Evolutionary conservation across 768 basidiomycete species (phyloP).

Genomic region (Macrocybe gigantea): DNA sequence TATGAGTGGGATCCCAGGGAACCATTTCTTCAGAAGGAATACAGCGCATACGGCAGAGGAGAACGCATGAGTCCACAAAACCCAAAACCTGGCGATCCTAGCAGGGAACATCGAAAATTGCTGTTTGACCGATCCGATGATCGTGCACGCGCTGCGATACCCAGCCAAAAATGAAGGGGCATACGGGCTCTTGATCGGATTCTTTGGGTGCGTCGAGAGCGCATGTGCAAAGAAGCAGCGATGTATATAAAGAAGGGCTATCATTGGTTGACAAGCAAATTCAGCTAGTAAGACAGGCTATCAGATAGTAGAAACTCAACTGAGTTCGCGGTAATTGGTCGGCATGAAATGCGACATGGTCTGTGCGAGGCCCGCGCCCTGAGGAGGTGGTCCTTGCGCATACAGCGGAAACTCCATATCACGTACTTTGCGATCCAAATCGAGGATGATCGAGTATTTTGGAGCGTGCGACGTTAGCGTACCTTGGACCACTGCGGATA

Average conservation of each 20-base stretch:
- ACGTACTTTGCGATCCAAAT: slow-evolving; percentile 61
- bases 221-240: slow-evolving; percentile 76
- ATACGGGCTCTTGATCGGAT: slow-evolving; percentile 66
- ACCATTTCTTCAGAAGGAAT: not conserved
- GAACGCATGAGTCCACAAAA: slow-evolving; percentile 69
- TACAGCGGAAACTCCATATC: slow-evolving; percentile 66
- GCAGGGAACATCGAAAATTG: slow-evolving; percentile 48
- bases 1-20: no score
- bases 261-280: not conserved
- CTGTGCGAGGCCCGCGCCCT: slow-evolving; percentile 46
- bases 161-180: slow-evolving; percentile 65
- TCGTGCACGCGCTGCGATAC: slow-evolving; percentile 59
- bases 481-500: slow-evolving; percentile 64
- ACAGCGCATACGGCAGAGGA: slow-evolving; percentile 47
- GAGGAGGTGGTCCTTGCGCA: slow-evolving; percentile 42
- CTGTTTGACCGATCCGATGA: slow-evolving; percentile 40
- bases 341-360: slow-evolving; percentile 78
- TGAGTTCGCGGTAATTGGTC: slow-evolving; percentile 62
- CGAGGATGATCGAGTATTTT: slow-evolving; percentile 54
- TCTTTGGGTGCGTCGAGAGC: slow-evolving; percentile 52
- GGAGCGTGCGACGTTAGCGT: slow-evolving; percentile 60
- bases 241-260: slow-evolving; percentile 70
- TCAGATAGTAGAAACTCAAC: slow-evolving; percentile 31
- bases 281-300: not conserved
- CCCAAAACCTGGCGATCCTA: slow-evolving; percentile 64